phyloP scores from a whole-genome alignment of 768 basidiomycete species.

The Suillus lakei region DNA sequence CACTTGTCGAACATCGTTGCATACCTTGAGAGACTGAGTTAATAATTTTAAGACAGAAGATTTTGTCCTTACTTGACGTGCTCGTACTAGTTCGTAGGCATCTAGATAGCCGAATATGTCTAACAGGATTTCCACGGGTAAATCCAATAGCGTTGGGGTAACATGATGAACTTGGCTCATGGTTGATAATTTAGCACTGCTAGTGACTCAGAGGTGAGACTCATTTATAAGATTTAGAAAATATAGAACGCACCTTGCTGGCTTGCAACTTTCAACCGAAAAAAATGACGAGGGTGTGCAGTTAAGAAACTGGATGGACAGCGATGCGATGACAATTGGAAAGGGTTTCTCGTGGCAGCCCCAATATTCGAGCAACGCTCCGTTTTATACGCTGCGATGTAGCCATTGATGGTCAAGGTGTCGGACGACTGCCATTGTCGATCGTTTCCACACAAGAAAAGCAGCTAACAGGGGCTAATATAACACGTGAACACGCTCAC shows the following conservation, averaged over 20 bases:
- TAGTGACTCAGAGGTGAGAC: background rate
- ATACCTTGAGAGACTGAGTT: background rate
- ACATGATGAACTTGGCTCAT: background rate
- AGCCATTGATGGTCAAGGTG: background rate
- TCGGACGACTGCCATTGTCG: background rate
- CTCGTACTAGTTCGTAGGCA: background rate
- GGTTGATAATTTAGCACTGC: background rate
- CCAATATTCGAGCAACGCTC: too few relatives aligned
- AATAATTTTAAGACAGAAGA: background rate
- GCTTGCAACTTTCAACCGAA: background rate
- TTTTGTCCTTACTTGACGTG: background rate
- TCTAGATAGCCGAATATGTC: background rate
- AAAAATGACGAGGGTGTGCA: background rate
- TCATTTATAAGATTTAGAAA: background rate
- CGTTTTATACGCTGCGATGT: too few relatives aligned
- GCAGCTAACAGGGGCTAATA: too few relatives aligned
- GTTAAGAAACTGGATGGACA: background rate
- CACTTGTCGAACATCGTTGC: background rate
- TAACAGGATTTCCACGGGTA: background rate
- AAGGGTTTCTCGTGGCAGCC: too few relatives aligned
- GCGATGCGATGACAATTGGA: too few relatives aligned
- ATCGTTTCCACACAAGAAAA: background rate
- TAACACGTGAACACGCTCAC: too few relatives aligned
- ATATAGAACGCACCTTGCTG: background rate
- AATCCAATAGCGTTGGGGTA: background rate